phyloP scores from a whole-genome alignment of 106 monocot genomes.

The Dendrobium officinale region DNA sequence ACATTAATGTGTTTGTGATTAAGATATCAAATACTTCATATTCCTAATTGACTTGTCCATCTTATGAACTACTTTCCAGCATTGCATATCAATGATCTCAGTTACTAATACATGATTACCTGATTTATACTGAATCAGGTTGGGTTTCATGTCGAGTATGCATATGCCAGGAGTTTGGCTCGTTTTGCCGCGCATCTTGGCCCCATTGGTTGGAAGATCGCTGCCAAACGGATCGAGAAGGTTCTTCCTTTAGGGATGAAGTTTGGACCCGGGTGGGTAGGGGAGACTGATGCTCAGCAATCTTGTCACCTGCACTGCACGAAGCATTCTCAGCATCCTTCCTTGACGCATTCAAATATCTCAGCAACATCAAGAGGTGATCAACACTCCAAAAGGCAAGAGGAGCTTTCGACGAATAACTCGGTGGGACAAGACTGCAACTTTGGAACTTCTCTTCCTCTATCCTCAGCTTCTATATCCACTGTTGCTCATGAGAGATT shows the following conservation, averaged over 20 bases:
- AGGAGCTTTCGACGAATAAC: neutral
- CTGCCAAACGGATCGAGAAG: conserved; percentile 53
- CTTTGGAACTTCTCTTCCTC: neutral
- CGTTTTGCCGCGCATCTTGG: conserved; percentile 80
- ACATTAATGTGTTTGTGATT: neutral
- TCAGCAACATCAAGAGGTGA: neutral
- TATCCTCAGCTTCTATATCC: neutral
- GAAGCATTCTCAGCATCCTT: neutral
- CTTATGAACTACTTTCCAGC: neutral
- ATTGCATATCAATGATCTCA: neutral
- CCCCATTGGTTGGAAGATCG: conserved; percentile 65
- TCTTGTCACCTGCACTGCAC: conserved; percentile 18
- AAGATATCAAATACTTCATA: neutral
- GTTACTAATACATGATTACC: neutral
- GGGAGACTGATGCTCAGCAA: conserved; percentile 40
- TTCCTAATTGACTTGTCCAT: neutral
- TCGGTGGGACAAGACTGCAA: neutral
- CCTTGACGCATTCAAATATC: conserved; percentile 7
- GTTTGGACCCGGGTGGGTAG: conserved; percentile 86
- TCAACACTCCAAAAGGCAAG: neutral
- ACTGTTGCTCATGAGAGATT: neutral
- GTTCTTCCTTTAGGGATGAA: conserved; percentile 65
- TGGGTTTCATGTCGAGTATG: conserved; percentile 65
- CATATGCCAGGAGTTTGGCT: conserved; percentile 90
- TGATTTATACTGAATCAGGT: conserved; percentile 34